These are phyloP conservation scores for Aspergillus nidulans DNA, from an alignment of 495 filamentous ascomycete species.

Conservation along the genomic window DNA sequence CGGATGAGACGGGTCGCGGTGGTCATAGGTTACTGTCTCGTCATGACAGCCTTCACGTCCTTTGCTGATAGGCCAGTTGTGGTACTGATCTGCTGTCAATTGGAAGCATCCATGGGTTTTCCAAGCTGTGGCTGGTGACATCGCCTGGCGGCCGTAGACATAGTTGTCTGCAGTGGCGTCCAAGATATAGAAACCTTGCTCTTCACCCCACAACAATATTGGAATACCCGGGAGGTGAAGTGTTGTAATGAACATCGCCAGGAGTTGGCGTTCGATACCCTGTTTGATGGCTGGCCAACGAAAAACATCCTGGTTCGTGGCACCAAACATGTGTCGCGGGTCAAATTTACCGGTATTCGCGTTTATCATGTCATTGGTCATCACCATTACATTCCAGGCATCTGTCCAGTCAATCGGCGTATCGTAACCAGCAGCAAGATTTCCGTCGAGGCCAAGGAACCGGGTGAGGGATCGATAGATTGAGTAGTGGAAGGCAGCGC, in stretches of 20 bases:
- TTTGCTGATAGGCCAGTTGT: slow-evolving; percentile 54
- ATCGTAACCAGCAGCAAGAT: slow-evolving; percentile 57
- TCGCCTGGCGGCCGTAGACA: slow-evolving; percentile 64
- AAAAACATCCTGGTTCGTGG: slow-evolving; percentile 71
- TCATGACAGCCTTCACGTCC: slow-evolving; percentile 58
- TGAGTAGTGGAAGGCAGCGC: slow-evolving; percentile 66
- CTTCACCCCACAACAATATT: slow-evolving; percentile 63
- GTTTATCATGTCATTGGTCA: slow-evolving; percentile 63
- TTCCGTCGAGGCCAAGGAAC: slow-evolving; percentile 62
- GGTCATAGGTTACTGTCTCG: slow-evolving; percentile 54
- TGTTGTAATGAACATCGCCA: slow-evolving; percentile 62
- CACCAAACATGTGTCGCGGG: slow-evolving; percentile 67
- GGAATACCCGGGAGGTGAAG: slow-evolving; percentile 65
- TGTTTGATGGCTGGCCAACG: slow-evolving; percentile 65
- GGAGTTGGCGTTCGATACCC: slow-evolving; percentile 57
- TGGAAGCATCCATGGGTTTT: slow-evolving; percentile 65
- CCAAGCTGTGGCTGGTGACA: slow-evolving; percentile 65
- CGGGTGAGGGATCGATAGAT: slow-evolving; percentile 64
- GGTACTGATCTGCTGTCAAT: slow-evolving; percentile 52
- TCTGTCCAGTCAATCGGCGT: slow-evolving; percentile 58
- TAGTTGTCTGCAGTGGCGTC: slow-evolving; percentile 67
- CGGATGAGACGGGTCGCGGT: slow-evolving; percentile 65
- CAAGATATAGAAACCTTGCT: slow-evolving; percentile 64
- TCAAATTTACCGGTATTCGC: slow-evolving; percentile 64
- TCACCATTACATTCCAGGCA: slow-evolving; percentile 56